phyloP scores from a whole-genome alignment of 78 protist species.

The Creolimax fragrantissima region DNA sequence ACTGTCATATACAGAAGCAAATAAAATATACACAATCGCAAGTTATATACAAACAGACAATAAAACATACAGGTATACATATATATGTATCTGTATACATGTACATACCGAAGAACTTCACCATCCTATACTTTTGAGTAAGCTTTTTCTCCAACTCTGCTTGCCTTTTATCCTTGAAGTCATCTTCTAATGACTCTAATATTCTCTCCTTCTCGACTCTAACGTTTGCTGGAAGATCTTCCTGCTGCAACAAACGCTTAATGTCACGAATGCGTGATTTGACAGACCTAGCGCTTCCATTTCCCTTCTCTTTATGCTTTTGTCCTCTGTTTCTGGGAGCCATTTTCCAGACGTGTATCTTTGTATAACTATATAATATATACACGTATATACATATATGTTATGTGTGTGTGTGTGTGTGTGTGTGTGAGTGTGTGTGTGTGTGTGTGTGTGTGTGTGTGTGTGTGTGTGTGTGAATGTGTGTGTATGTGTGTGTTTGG shows the following conservation, averaged over 20 bases:
- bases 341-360: no score
- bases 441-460: background rate
- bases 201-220: background rate
- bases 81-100: background rate
- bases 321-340: no score
- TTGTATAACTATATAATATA: no score
- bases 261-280: background rate
- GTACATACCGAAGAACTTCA: background rate
- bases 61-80: background rate
- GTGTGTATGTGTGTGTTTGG: no score
- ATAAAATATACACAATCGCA: background rate
- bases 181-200: background rate
- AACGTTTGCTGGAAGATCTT: background rate
- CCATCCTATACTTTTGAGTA: background rate
- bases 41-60: background rate
- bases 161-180: background rate
- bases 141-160: background rate
- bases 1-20: no score
- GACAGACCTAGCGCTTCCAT: background rate
- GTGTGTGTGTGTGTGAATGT: background rate
- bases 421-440: background rate
- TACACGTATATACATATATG: no score
- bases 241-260: background rate
- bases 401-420: background rate
- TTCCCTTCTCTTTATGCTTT: background rate